Conservation (phyloP, 2,329 filamentous ascomycete species). For the Verticillium dahliae region DNA sequence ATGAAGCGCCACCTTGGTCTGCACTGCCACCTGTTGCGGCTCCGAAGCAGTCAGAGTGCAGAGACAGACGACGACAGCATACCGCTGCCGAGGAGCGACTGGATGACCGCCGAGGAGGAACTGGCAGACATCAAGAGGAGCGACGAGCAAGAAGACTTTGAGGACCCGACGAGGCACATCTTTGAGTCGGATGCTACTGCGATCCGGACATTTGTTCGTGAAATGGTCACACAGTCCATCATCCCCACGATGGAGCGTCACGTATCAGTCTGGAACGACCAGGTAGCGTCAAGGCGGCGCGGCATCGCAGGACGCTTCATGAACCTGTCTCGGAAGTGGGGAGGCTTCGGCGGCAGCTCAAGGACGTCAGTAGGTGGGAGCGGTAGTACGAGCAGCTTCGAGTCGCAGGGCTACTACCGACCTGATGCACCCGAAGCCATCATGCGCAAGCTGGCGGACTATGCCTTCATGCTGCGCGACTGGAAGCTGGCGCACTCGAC, state of each 20-base stretch:
- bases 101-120: slow-evolving; percentile 85
- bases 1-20: slow-evolving; percentile 99
- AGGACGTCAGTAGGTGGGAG: slow-evolving; percentile 52
- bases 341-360: slow-evolving; percentile 66
- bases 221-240: slow-evolving; percentile 92
- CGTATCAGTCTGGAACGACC: slow-evolving; percentile 91
- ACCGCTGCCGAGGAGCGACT: slow-evolving; percentile 73
- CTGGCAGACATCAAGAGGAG: slow-evolving; percentile 64
- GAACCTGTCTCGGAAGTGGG: slow-evolving; percentile 85
- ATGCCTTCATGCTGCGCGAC: slow-evolving; percentile 93
- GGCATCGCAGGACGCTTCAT: slow-evolving; percentile 92
- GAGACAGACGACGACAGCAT: slow-evolving; percentile 89
- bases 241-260: slow-evolving; percentile 94
- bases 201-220: slow-evolving; percentile 81
- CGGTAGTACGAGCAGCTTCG: slow-evolving; percentile 53
- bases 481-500: slow-evolving; percentile 89
- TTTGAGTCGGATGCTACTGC: slow-evolving; percentile 89
- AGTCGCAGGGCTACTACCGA: slow-evolving; percentile 72
- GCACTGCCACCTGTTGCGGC: slow-evolving; percentile 84
- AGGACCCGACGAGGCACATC: slow-evolving; percentile 69
- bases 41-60: slow-evolving; percentile 78
- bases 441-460: slow-evolving; percentile 90
- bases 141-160: slow-evolving; percentile 63
- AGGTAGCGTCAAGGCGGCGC: slow-evolving; percentile 82
- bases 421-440: slow-evolving; percentile 82